phyloP scores from a whole-genome alignment of 345 rosid species.

The Populus davidiana region DNA sequence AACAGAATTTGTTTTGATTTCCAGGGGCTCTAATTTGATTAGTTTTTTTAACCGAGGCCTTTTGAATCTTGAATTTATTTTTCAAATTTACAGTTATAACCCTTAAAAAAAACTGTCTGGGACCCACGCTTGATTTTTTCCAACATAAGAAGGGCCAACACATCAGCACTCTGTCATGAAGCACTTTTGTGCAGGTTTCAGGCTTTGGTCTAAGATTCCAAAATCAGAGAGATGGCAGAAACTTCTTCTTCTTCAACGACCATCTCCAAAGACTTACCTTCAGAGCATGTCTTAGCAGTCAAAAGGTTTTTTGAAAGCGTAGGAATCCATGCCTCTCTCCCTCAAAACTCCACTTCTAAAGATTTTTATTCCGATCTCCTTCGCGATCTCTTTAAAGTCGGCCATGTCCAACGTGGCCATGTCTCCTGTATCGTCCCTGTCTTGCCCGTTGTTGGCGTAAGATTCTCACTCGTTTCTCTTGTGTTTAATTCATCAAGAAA shows the following conservation, averaged over 20 bases:
- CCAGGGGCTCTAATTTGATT: too few species aligned
- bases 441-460: slow-evolving; percentile 48
- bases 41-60: too few species aligned
- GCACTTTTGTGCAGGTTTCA: too few species aligned
- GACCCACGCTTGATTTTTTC: too few species aligned
- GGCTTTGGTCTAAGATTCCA: too few species aligned
- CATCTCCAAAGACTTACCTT: slow-evolving; percentile 27
- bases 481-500: not conserved
- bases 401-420: slow-evolving; percentile 48
- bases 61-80: too few species aligned
- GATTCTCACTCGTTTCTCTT: not conserved
- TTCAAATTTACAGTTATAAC: too few species aligned
- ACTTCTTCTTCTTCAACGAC: not conserved
- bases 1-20: too few species aligned
- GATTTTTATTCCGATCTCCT: slow-evolving; percentile 53
- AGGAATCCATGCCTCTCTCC: slow-evolving; percentile 21
- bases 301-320: slow-evolving; percentile 19
- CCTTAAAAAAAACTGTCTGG: too few species aligned
- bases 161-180: too few species aligned
- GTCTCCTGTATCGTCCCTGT: slow-evolving; percentile 57
- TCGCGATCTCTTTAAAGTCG: slow-evolving; percentile 38
- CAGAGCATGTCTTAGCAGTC: not conserved
- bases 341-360: slow-evolving; percentile 19
- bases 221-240: not conserved
- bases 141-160: too few species aligned